Percentiles rank a stretch among this genome's conserved stretches.
phyloP scores from a whole-genome alignment of 495 filamentous ascomycete species.

The Penicillium arizonense region DNA sequence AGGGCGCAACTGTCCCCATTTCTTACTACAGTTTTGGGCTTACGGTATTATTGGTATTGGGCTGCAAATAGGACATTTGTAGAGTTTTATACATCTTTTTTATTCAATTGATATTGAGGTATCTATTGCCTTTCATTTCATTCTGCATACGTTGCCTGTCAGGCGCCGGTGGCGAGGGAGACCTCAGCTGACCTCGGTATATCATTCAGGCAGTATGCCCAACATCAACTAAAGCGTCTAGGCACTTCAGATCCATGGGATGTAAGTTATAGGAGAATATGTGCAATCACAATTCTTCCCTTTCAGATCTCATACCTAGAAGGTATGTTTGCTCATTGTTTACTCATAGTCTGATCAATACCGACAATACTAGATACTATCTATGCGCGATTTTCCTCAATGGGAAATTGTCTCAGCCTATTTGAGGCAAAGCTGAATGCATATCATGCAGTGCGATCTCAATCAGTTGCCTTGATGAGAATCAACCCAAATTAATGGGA shows the following conservation, averaged over 20 bases:
- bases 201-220: not conserved
- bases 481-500: not conserved
- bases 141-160: too few species aligned
- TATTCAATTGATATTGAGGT: too few species aligned
- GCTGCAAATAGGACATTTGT: constrained; percentile 9
- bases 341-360: not conserved
- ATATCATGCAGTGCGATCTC: constrained; percentile 10
- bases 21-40: not conserved
- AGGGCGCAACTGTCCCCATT: not conserved
- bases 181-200: not conserved
- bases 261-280: too few species aligned
- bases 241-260: too few species aligned
- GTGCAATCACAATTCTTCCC: not conserved
- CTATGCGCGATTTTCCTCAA: constrained; percentile 12
- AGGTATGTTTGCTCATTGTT: not conserved
- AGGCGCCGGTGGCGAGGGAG: too few species aligned
- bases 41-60: constrained; percentile 21
- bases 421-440: constrained; percentile 2
- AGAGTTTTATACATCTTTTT: not conserved
- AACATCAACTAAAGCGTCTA: too few species aligned
- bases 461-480: not conserved
- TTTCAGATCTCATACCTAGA: too few species aligned
- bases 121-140: too few species aligned
- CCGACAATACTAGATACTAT: not conserved
- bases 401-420: constrained; percentile 9